A percentile compares a stretch with the other conserved stretches of the same genome.
Evolutionary conservation across 345 rosid species (phyloP).

Genomic region (Eucalyptus caleyi): DNA sequence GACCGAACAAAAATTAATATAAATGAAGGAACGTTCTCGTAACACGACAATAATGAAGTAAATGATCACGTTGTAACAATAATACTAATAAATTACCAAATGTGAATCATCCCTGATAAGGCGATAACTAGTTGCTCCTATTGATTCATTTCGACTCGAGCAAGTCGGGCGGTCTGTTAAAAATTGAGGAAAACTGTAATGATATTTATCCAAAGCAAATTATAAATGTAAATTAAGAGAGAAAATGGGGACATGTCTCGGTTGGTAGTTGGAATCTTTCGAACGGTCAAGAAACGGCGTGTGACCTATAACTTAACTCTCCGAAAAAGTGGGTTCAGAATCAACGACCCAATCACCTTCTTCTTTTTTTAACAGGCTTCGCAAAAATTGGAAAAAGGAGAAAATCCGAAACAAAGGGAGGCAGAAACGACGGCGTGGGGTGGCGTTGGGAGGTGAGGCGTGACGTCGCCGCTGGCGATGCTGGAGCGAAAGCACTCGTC

Average conservation of each 20-base stretch:
- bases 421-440: neutral
- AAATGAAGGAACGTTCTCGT: rapidly evolving
- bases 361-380: neutral
- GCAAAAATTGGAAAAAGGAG: neutral
- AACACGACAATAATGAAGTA: neutral
- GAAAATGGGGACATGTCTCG: neutral
- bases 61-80: rapidly evolving
- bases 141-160: neutral
- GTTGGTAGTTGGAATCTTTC: neutral
- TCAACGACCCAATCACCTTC: neutral
- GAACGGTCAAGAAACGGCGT: neutral
- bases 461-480: neutral
- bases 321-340: neutral
- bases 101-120: neutral
- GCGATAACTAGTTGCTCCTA: rapidly evolving
- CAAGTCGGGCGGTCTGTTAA: rapidly evolving
- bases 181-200: neutral
- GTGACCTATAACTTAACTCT: neutral
- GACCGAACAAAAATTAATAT: neutral
- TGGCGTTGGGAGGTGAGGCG: neutral
- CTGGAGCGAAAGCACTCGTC: neutral
- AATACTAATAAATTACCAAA: neutral
- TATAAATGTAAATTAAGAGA: neutral
- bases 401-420: neutral
- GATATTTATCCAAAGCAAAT: neutral